These are phyloP conservation scores for Penicillium ucsense DNA, from an alignment of 495 filamentous ascomycete species.

Conservation along the genomic window DNA sequence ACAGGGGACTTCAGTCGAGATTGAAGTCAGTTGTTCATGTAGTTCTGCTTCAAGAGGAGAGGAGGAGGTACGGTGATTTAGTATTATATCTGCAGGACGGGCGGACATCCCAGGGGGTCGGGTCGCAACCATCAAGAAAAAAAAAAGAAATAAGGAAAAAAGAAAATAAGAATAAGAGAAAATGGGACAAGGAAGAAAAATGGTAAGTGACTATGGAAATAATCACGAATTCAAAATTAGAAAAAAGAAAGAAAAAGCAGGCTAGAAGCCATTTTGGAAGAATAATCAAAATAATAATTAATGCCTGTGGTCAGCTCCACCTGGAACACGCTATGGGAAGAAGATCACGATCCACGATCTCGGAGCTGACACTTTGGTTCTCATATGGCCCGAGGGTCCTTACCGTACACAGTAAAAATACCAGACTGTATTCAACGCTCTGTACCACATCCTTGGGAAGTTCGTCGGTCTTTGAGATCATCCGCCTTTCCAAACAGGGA, in stretches of 20 bases:
- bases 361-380: constrained; percentile 35
- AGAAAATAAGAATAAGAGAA: no score
- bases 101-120: constrained; percentile 25
- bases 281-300: no score
- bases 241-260: no score
- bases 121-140: constrained; percentile 22
- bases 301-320: constrained; percentile 20
- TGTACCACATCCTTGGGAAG: no score
- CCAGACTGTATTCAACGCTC: neutral
- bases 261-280: no score
- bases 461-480: no score
- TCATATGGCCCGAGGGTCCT: neutral
- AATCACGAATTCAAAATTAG: no score
- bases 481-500: no score
- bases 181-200: no score
- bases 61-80: neutral
- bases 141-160: constrained; percentile 11
- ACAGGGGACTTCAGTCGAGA: neutral
- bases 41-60: neutral
- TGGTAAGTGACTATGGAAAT: no score
- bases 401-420: neutral
- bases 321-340: constrained; percentile 32
- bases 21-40: neutral
- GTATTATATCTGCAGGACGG: constrained; percentile 17
- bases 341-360: constrained; percentile 43